Evolutionary conservation across 495 filamentous ascomycete genomes (phyloP).

Genomic region (Peziza echinospora): DNA sequence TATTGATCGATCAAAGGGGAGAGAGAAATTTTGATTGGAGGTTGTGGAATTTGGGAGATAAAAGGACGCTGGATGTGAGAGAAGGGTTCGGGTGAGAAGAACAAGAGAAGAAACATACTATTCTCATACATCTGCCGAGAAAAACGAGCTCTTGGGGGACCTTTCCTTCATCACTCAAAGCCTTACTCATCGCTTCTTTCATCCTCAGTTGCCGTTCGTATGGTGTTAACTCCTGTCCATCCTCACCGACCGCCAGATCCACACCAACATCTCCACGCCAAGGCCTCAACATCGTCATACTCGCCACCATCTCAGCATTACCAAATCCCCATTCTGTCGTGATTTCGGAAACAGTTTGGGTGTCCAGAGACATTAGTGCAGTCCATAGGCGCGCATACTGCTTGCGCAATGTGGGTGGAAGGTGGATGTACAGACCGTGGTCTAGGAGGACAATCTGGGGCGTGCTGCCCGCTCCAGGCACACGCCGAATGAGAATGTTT

Average conservation of each 20-base stretch:
- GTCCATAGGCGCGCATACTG: constrained; percentile 92
- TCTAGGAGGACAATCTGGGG: constrained; percentile 89
- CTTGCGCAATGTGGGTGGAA: constrained; percentile 62
- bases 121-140: constrained; percentile 84
- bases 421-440: constrained; percentile 85
- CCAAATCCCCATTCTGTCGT: constrained; percentile 65
- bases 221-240: constrained; percentile 34
- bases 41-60: too few species aligned
- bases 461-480: constrained; percentile 24
- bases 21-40: too few species aligned
- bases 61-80: not conserved
- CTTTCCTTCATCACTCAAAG: constrained; percentile 72
- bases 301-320: constrained; percentile 74
- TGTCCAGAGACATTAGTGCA: constrained; percentile 80
- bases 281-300: constrained; percentile 68
- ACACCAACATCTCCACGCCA: constrained; percentile 61
- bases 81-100: not conserved
- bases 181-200: constrained; percentile 61
- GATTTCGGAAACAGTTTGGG: constrained; percentile 48
- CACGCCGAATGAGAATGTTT: constrained; percentile 83
- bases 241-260: constrained; percentile 15
- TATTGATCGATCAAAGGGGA: too few species aligned
- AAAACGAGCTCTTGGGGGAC: constrained; percentile 90
- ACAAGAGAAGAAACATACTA: constrained; percentile 34
- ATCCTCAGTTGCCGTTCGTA: constrained; percentile 74